phyloP scores from a whole-genome alignment of 2,329 filamentous ascomycete species.

The Metarhizium humberi region DNA sequence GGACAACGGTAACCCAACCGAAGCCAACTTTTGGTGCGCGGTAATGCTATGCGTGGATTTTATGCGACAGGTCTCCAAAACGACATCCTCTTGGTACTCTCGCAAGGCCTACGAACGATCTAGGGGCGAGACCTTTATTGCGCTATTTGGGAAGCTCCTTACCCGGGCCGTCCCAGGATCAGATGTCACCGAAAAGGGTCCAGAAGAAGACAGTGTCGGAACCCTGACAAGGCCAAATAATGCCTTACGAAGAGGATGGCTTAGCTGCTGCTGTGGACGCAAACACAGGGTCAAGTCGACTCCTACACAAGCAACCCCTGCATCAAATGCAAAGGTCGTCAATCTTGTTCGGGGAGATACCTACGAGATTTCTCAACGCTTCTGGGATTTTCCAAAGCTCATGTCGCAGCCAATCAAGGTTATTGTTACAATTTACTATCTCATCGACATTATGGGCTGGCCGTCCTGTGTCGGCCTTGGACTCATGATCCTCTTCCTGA shows the following conservation, averaged over 20 bases:
- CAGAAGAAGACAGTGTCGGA: slow-evolving; percentile 9
- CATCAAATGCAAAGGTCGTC: slow-evolving; percentile 83
- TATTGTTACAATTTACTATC: slow-evolving; percentile 53
- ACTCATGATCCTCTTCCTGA: slow-evolving; percentile 59
- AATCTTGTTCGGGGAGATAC: slow-evolving; percentile 78
- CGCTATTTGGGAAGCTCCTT: slow-evolving; percentile 26
- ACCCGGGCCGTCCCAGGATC: slow-evolving; percentile 29
- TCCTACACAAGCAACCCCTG: slow-evolving; percentile 36
- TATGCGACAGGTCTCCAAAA: slow-evolving; percentile 25
- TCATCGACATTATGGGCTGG: slow-evolving; percentile 69
- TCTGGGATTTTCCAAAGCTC: slow-evolving; percentile 79
- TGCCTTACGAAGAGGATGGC: slow-evolving; percentile 10
- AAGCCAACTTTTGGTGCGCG: slow-evolving; percentile 27
- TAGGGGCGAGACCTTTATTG: slow-evolving; percentile 54
- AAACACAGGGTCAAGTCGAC: slow-evolving; percentile 6
- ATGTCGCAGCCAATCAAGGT: slow-evolving; percentile 69
- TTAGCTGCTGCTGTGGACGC: slow-evolving; percentile 11
- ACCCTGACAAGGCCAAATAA: background rate
- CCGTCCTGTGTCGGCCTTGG: slow-evolving; percentile 66
- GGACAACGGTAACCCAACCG: slow-evolving; percentile 17
- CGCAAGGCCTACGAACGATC: slow-evolving; percentile 76
- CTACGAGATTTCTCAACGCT: slow-evolving; percentile 72
- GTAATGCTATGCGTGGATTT: slow-evolving; percentile 25
- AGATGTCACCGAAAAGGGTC: slow-evolving; percentile 26
- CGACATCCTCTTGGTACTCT: slow-evolving; percentile 61